A percentile compares a stretch with the other conserved stretches of the same genome.
Evolutionary conservation across 805 yeast species (phyloP).

Genomic region (Deakozyma indianensis): DNA sequence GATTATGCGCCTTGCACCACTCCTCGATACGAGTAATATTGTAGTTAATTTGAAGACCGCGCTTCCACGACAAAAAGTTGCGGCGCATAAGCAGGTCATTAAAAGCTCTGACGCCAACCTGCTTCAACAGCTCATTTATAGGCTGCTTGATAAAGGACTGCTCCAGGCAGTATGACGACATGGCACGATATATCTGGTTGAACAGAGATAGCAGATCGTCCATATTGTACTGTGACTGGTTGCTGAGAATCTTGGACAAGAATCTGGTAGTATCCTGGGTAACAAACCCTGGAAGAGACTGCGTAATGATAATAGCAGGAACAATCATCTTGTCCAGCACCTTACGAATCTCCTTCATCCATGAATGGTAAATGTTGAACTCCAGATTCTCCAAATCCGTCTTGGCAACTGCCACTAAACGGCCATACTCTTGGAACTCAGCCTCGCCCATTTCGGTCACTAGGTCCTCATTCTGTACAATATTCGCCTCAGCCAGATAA

Average conservation of each 20-base stretch:
- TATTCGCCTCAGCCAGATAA: conserved; percentile 84
- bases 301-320: conserved; percentile 90
- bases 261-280: conserved; percentile 75
- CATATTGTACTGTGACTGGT: conserved; percentile 63
- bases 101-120: conserved; percentile 87
- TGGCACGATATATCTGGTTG: conserved; percentile 82
- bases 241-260: conserved; percentile 65
- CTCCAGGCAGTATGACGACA: conserved; percentile 83
- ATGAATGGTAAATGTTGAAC: conserved; percentile 86
- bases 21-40: conserved; percentile 94
- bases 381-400: conserved; percentile 89
- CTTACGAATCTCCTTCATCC: conserved; percentile 92
- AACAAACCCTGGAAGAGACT: conserved; percentile 90
- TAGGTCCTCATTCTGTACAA: conserved; percentile 66
- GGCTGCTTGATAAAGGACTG: conserved; percentile 73
- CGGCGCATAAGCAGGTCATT: conserved; percentile 92
- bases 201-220: conserved; percentile 84
- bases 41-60: conserved; percentile 92
- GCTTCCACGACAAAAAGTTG: conserved; percentile 90
- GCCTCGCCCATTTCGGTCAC: conserved; percentile 75
- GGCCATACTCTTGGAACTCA: conserved; percentile 81
- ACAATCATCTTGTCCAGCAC: conserved; percentile 81
- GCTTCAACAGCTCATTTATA: conserved; percentile 64
- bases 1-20: conserved; percentile 92
- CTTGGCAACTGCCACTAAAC: conserved; percentile 77